A percentile compares a stretch with the other conserved stretches of the same genome.
Conservation (phyloP, 2,329 filamentous ascomycete genomes). For the Colletotrichum limetticola region DNA sequence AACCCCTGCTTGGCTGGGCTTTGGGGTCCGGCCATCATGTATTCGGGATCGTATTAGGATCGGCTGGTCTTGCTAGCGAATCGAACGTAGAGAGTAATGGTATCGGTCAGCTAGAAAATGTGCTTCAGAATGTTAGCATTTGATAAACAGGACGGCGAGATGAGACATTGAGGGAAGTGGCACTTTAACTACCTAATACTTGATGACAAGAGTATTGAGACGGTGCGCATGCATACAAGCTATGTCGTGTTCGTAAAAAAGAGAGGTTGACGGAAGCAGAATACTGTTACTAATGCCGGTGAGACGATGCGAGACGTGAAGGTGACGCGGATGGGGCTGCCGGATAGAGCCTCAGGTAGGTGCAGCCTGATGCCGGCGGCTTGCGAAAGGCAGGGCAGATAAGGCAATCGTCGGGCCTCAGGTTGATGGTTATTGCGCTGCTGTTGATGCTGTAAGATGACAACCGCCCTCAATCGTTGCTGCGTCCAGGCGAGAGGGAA, state of each 20-base stretch:
- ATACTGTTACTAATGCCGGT: background rate
- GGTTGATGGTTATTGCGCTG: background rate
- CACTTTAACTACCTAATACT: background rate
- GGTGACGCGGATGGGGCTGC: background rate
- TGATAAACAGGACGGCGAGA: background rate
- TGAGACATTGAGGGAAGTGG: background rate
- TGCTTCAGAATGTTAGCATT: background rate
- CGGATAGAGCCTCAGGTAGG: background rate
- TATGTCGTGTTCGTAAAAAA: background rate
- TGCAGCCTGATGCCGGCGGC: background rate
- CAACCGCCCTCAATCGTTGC: background rate
- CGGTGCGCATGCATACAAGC: background rate
- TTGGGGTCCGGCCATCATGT: background rate
- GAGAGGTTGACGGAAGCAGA: background rate
- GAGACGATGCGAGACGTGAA: background rate
- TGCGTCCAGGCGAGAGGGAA: background rate
- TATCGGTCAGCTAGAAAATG: background rate
- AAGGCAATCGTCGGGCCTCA: background rate
- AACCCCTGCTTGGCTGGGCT: conserved; percentile 13
- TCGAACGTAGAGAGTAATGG: background rate
- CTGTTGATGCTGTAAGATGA: background rate
- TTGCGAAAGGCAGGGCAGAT: background rate
- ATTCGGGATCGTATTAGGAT: too few species aligned
- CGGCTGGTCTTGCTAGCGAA: background rate
- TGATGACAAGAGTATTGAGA: background rate